Conservation (phyloP, 202 grass and related monocot genomes). For the Miscanthus sacchariflorus region DNA sequence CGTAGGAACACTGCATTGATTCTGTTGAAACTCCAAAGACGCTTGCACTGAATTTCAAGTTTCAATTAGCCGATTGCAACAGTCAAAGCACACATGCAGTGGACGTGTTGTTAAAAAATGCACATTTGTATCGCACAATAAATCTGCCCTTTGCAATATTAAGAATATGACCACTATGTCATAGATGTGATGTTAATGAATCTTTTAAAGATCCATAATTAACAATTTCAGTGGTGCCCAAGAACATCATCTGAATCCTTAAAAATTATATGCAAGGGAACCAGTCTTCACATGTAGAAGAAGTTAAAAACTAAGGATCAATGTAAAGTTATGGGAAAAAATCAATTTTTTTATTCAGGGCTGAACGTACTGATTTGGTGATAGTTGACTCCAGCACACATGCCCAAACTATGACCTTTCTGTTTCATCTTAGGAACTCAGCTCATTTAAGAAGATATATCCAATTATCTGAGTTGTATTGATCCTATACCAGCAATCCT, state of each 20-base stretch:
- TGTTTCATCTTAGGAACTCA: conserved; percentile 7
- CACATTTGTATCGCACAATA: neutral
- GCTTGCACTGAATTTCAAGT: conserved; percentile 75
- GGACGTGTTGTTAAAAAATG: neutral
- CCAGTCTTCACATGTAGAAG: neutral
- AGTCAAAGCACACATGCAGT: conserved; percentile 19
- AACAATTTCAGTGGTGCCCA: neutral
- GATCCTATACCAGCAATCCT: conserved; percentile 27
- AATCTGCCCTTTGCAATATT: neutral
- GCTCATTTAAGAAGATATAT: conserved; percentile 12
- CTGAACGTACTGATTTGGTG: neutral
- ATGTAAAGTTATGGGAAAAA: neutral
- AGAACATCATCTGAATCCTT: conserved; percentile 13
- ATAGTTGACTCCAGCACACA: neutral
- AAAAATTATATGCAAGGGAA: conserved; percentile 31
- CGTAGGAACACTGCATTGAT: conserved; percentile 93
- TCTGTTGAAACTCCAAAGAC: conserved; percentile 96
- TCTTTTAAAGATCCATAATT: conserved; percentile 11
- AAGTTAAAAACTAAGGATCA: neutral
- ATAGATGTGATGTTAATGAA: neutral
- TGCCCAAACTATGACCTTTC: neutral
- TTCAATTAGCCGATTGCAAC: conserved; percentile 31
- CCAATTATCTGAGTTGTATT: conserved; percentile 23
- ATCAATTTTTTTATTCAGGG: neutral
- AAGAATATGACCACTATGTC: neutral